Conservation (phyloP, 805 yeast species). For the Lachancea cidri region DNA sequence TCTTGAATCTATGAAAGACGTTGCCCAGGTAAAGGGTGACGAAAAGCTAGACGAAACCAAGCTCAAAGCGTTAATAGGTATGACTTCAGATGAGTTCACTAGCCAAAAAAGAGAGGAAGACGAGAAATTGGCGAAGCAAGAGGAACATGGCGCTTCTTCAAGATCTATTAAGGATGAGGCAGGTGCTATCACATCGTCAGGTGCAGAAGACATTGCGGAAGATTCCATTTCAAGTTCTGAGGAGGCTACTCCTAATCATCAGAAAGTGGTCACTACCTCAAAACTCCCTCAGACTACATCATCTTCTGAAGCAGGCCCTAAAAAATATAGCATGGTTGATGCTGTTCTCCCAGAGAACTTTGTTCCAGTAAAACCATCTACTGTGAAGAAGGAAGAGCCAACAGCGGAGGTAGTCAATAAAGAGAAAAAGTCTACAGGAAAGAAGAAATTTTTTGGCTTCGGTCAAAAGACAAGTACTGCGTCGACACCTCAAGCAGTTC, state of each 20-base stretch:
- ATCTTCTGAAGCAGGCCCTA: slow-evolving; percentile 2
- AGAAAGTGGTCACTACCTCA: too few relatives aligned
- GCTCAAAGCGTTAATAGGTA: slow-evolving; percentile 30
- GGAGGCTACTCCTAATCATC: background rate
- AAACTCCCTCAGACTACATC: background rate
- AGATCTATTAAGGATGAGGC: slow-evolving; percentile 6
- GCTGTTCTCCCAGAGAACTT: slow-evolving; percentile 9
- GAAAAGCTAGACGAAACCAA: slow-evolving; percentile 28
- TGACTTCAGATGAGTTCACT: slow-evolving; percentile 28
- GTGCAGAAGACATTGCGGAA: slow-evolving; percentile 1
- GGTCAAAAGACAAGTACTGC: background rate
- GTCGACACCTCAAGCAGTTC: too few relatives aligned
- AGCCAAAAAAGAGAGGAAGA: slow-evolving; percentile 13
- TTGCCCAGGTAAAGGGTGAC: slow-evolving; percentile 37
- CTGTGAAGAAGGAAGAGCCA: slow-evolving; percentile 8
- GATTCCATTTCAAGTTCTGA: background rate
- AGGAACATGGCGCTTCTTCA: slow-evolving; percentile 2
- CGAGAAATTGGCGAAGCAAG: slow-evolving; percentile 7
- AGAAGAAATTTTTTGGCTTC: background rate
- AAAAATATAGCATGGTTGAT: slow-evolving; percentile 8
- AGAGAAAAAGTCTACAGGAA: background rate
- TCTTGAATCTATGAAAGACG: slow-evolving; percentile 35
- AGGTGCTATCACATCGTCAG: slow-evolving; percentile 6
- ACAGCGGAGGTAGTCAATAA: background rate
- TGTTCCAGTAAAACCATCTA: slow-evolving; percentile 1